Evolutionary conservation across 306 rosid genomes (phyloP).

Genomic region (Sesbania bispinosa): DNA sequence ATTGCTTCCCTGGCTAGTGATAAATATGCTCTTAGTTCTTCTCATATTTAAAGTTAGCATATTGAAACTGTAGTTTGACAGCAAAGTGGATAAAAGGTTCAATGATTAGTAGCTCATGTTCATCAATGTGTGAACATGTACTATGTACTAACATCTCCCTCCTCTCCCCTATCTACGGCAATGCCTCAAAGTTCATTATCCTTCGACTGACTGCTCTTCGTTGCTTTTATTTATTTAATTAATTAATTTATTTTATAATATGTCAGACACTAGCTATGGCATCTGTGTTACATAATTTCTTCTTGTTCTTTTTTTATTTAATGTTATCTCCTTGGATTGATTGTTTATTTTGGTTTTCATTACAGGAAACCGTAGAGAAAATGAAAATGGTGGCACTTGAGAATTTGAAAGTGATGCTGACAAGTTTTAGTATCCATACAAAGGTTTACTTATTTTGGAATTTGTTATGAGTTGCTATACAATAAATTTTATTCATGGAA

Average conservation of each 20-base stretch:
- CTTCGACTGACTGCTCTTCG: neutral
- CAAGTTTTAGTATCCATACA: neutral
- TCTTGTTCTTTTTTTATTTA: neutral
- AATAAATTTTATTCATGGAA: neutral
- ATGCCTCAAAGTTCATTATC: neutral
- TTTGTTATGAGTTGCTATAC: slow-evolving; percentile 1
- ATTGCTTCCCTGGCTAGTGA: too few relatives aligned
- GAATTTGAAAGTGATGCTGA: slow-evolving; percentile 13
- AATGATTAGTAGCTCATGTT: neutral
- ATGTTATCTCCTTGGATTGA: neutral
- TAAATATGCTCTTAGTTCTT: neutral
- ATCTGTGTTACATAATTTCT: neutral
- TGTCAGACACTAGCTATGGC: neutral
- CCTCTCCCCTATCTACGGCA: neutral
- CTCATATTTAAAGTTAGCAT: neutral
- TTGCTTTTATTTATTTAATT: neutral
- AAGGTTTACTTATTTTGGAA: neutral
- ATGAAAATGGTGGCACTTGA: slow-evolving; percentile 20
- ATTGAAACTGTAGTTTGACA: neutral
- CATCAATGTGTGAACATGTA: neutral
- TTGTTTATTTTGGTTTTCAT: slow-evolving; percentile 26
- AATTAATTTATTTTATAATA: neutral
- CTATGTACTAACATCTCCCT: neutral
- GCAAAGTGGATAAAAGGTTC: neutral
- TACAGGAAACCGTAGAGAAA: slow-evolving; percentile 42